Evolutionary conservation across 805 yeast species (phyloP).

Genomic region (Cyberlindnera galapagoensis): DNA sequence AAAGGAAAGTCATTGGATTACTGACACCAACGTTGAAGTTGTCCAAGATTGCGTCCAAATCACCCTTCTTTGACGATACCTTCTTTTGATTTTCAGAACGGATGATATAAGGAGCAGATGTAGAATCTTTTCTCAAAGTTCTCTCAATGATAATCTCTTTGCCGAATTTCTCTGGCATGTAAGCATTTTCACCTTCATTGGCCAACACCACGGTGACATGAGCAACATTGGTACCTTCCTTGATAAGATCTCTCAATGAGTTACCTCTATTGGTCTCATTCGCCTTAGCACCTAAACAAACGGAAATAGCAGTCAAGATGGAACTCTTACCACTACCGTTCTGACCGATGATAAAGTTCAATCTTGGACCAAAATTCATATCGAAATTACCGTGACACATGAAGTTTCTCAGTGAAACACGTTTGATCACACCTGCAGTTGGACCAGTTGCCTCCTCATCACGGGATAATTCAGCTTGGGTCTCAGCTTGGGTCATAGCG

Average conservation of each 20-base stretch:
- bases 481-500: conserved; percentile 14
- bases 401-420: conserved; percentile 61
- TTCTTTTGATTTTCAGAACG: conserved; percentile 44
- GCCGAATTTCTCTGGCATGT: conserved; percentile 61
- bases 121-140: conserved; percentile 42
- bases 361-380: conserved; percentile 65
- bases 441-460: conserved; percentile 1
- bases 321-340: conserved; percentile 94
- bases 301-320: conserved; percentile 76
- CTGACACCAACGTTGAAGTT: conserved; percentile 73
- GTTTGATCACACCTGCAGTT: conserved; percentile 59
- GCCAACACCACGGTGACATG: conserved; percentile 57
- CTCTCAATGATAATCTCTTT: conserved; percentile 64
- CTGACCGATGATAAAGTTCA: conserved; percentile 83
- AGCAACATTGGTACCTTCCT: conserved; percentile 69
- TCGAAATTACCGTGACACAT: conserved; percentile 88
- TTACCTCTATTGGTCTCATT: conserved; percentile 80
- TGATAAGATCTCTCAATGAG: conserved; percentile 60
- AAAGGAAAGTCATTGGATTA: conserved; percentile 86
- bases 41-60: conserved; percentile 61
- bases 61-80: conserved; percentile 55
- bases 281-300: conserved; percentile 87
- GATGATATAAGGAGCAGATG: conserved; percentile 47
- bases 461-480: conserved; percentile 1
- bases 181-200: conserved; percentile 64